Percentiles rank a stretch among this genome's conserved stretches.
phyloP scores from a whole-genome alignment of 345 rosid species.

The Eucalyptus cloeziana region DNA sequence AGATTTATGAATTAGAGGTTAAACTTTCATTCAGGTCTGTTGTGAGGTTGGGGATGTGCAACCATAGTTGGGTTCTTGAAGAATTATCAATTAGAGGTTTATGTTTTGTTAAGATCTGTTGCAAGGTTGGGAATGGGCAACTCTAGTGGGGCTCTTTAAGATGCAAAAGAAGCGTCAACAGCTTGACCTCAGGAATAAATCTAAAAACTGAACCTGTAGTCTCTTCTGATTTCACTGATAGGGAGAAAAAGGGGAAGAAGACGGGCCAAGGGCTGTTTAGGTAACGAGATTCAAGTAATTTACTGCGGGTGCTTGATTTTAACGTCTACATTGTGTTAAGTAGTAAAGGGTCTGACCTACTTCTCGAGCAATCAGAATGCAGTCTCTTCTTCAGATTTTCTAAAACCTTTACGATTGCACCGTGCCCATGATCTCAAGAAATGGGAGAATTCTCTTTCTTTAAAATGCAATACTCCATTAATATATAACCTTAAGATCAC shows the following conservation, averaged over 20 bases:
- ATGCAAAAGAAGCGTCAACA: conserved; percentile 36
- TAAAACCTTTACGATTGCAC: background rate
- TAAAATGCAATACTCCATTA: background rate
- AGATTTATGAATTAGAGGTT: background rate
- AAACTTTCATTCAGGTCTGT: too few relatives aligned
- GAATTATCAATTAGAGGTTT: too few relatives aligned
- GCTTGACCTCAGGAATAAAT: background rate
- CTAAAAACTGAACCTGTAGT: background rate
- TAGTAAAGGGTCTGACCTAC: background rate
- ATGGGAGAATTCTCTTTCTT: background rate
- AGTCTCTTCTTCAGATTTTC: background rate
- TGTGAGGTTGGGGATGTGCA: background rate
- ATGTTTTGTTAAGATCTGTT: too few relatives aligned
- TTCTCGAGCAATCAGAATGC: background rate
- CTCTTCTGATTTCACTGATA: too few relatives aligned
- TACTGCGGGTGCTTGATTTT: background rate
- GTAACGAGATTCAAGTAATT: background rate
- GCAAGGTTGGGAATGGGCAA: too few relatives aligned
- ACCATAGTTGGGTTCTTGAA: too few relatives aligned
- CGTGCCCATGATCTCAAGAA: background rate
- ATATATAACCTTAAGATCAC: background rate
- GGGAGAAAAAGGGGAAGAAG: background rate
- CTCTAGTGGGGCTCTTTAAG: conserved; percentile 51
- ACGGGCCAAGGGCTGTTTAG: background rate
- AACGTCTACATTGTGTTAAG: background rate